Evolutionary conservation across 345 rosid genomes (phyloP).

Genomic region (rapeseed (Brassica napus)): DNA sequence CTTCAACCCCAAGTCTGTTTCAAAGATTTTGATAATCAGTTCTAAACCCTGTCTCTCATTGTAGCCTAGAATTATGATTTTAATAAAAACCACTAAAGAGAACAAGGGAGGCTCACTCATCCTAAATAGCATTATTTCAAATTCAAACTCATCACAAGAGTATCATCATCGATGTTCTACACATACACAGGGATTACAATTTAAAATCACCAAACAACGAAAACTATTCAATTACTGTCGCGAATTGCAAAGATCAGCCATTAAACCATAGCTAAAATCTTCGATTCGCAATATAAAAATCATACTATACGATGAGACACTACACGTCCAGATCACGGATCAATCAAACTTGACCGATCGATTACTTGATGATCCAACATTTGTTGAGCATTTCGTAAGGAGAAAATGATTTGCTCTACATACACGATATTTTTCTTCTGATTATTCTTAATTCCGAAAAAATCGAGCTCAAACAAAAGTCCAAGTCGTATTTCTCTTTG

Average conservation of each 20-base stretch:
- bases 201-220: neutral
- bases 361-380: neutral
- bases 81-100: neutral
- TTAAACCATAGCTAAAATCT: neutral
- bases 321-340: neutral
- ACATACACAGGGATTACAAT: neutral
- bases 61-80: neutral
- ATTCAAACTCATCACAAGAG: neutral
- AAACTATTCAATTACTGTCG: neutral
- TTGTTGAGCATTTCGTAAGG: neutral
- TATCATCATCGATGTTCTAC: conserved; percentile 1
- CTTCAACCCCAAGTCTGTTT: neutral
- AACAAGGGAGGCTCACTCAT: neutral
- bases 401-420: conserved; percentile 28
- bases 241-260: neutral
- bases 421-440: conserved; percentile 54
- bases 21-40: neutral
- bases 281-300: neutral
- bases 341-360: neutral
- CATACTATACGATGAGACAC: neutral
- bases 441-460: conserved; percentile 5
- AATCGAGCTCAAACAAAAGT: neutral
- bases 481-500: neutral
- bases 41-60: neutral
- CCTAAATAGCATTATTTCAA: neutral